phyloP scores from a whole-genome alignment of 108 stramenopile species.

The Nitzschia sp. region DNA sequence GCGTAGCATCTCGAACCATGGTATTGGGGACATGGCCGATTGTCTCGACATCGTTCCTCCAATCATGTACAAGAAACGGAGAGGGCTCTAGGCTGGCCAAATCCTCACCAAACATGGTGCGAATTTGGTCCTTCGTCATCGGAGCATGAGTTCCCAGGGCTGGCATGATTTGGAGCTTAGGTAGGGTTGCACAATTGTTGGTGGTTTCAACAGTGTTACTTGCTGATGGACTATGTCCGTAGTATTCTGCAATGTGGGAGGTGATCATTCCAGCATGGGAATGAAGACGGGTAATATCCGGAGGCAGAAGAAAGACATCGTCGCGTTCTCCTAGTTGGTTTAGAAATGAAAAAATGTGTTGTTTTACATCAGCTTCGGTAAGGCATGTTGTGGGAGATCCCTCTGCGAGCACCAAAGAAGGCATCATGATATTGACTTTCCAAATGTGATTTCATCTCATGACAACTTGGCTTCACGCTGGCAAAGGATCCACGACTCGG shows the following conservation, averaged over 20 bases:
- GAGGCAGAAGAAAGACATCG: conserved; percentile 81
- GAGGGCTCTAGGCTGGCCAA: conserved; percentile 21
- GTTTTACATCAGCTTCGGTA: conserved; percentile 38
- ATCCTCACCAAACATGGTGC: conserved; percentile 79
- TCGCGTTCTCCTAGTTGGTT: conserved; percentile 55
- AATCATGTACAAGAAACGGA: conserved; percentile 90
- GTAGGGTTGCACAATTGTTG: conserved; percentile 13
- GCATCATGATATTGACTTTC: neutral
- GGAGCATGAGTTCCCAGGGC: conserved; percentile 93
- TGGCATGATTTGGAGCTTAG: conserved; percentile 78
- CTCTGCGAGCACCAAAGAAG: conserved; percentile 52
- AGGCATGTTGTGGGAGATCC: conserved; percentile 50
- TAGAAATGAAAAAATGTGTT: conserved; percentile 48
- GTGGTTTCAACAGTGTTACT: neutral
- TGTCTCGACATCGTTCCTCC: conserved; percentile 92
- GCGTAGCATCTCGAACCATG: conserved; percentile 69
- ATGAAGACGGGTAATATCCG: conserved; percentile 91
- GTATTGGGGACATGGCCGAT: conserved; percentile 84
- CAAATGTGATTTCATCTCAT: too few relatives aligned
- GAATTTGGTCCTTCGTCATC: conserved; percentile 82
- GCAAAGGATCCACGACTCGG: too few relatives aligned
- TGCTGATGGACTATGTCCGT: conserved; percentile 50
- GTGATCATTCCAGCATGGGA: conserved; percentile 87
- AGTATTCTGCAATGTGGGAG: conserved; percentile 78
- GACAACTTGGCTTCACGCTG: too few relatives aligned